Base-by-base conservation (phyloP, 2,329 filamentous ascomycete species). In the Ploettnerulaceae sp. region DNA sequence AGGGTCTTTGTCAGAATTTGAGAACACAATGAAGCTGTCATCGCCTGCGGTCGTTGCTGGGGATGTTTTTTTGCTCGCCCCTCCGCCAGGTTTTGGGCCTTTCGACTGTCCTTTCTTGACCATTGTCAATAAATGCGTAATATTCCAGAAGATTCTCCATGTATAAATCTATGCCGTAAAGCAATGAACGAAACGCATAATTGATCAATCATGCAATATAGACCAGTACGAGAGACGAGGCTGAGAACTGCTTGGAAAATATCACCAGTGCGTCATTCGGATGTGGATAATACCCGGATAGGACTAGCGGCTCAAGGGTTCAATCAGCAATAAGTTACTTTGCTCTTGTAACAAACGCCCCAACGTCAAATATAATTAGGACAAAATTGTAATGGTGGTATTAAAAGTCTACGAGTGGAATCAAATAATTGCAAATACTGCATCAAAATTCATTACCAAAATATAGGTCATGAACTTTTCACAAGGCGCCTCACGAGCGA, bases 1-100 rank as follows among this genome's bases (percentile, higher is more conserved):
- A 6, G 68, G 59, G 15, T 74, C 73, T 55, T 77, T 77, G 54
- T 74, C 75, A n/a, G 73, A 73, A 57, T 78, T 79, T n/a, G 72
- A 72, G 53, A 75, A 77, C 37, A 77, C 68, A 48, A 76, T 76
- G 56, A 76, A 75, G 60, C 74, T 73, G 59, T 74, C 73, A 52
- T 76, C 73, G 15, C 66, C 56, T 32, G 46, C 47, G 4, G 59
- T 49, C 9, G 53, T 53, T 25, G 61, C 49, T 33, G 60, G 53
- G 2, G 58, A 47, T 12, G 55, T 42, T 34, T 60, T 61, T 44
- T 63, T 63, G 32, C 37, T 32, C 2, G 52, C 52, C 4, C 52
- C 55, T 35, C 56, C 53, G 17, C 61, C 58, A n/a, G 61, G 60
- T 37, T 64, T 64, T 9, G 53, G 55, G 5, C 61, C 61, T 41